Evolutionary conservation across 345 rosid genomes (phyloP), one percentile per base, ranked within the genome.

Genomic region (Abelmoschus esculentus): DNA sequence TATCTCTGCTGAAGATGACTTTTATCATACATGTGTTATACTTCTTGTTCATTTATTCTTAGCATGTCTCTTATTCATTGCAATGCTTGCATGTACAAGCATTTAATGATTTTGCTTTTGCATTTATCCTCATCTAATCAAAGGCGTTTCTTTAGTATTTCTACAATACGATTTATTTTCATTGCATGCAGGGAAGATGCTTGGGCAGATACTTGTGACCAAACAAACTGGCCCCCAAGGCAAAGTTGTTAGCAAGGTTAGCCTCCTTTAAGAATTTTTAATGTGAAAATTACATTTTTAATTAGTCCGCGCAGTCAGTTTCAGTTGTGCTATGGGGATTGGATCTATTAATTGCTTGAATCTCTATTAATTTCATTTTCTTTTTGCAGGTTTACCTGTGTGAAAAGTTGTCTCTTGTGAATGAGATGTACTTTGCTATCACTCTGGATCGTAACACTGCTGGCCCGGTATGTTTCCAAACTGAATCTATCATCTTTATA

Each of bases 381-480:
- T 70, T 22, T 53, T 54, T 58, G 69, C 95, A 96, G 99, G 98
- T 96, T 76, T 96, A 92, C 83, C 77, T 96, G 76, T 92, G 98
- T 75, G 83, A 96, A 75, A 96, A 92, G 81, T 63, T 96, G 76
- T 89, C 97, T 13, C 93, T 96, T 34, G 85, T 86, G 78, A 92
- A 96, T 74, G 99, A 96, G 93, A 96, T 92, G 98, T 96, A 96
- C 85, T 92, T 96, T 66, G 96, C 98, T 78, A 92, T 96, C 61
- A 90, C 91, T 74, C 86, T 96, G 44, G 99, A 96, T 83, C 93
- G 98, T 70, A 85, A 82, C 68, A 81, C 96, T 81, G 93, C 98
- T 81, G 98, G 98, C 46, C 99, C 98, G 57, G 99, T 96, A 90
- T 55, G 88, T 84, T 78, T 49, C 40, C n/a, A 26, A 11, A n/a